phyloP scores from a whole-genome alignment of 2,329 filamentous ascomycete genomes.

The Calonectria multiphialidica region DNA sequence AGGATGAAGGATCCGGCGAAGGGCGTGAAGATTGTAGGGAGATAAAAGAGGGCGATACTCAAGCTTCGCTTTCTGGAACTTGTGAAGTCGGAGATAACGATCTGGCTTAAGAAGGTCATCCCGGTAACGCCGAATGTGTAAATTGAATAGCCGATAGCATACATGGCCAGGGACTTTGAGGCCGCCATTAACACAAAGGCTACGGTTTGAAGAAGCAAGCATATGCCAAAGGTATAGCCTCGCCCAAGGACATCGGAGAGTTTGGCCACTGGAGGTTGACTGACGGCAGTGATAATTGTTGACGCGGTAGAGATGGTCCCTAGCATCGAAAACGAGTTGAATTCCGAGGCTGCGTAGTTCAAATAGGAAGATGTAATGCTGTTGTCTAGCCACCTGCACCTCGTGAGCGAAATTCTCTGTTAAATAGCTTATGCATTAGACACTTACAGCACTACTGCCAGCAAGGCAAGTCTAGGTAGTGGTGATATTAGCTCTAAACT shows the following conservation, averaged over 20 bases:
- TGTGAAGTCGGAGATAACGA: not conserved
- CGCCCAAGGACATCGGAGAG: not conserved
- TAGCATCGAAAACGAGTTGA: not conserved
- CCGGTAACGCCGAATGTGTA: not conserved
- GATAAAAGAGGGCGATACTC: too few relatives aligned
- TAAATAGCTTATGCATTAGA: too few relatives aligned
- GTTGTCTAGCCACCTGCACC: not conserved
- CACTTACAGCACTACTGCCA: too few relatives aligned
- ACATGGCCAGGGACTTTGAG: not conserved
- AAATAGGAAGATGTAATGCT: not conserved
- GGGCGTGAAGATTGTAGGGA: too few relatives aligned
- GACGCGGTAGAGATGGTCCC: not conserved
- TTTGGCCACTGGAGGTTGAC: not conserved
- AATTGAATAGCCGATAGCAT: not conserved
- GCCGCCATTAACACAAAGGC: not conserved
- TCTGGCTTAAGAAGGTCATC: not conserved
- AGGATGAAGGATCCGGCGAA: too few relatives aligned
- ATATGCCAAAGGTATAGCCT: not conserved
- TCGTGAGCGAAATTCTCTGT: not conserved
- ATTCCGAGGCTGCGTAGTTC: not conserved
- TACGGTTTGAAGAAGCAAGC: not conserved
- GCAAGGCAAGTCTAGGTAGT: not conserved
- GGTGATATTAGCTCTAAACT: too few relatives aligned
- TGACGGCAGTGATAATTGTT: not conserved
- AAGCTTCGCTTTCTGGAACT: too few relatives aligned